Conservation (phyloP, 805 yeast genomes). For the Phaffomyces antillensis region DNA sequence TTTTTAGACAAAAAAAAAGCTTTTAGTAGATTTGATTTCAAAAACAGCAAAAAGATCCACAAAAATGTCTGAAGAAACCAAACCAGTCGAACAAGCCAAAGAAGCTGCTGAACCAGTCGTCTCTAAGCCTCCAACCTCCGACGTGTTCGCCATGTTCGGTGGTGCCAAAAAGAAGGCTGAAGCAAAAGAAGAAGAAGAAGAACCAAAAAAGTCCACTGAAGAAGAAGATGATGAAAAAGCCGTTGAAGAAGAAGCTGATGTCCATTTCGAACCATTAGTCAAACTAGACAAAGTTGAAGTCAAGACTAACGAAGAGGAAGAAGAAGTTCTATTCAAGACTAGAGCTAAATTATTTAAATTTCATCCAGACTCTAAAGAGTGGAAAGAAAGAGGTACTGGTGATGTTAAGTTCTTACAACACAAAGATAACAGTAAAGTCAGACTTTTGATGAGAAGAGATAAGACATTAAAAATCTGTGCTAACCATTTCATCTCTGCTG, state of each 20-base stretch:
- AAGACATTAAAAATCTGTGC: constrained; percentile 98
- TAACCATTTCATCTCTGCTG: constrained; percentile 83
- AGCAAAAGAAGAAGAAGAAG: constrained; percentile 44
- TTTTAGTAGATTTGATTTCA: background rate
- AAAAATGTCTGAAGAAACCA: constrained; percentile 20
- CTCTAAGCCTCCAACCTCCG: constrained; percentile 66
- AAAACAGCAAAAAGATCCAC: background rate
- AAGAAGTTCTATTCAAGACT: constrained; percentile 74
- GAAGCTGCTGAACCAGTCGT: constrained; percentile 2
- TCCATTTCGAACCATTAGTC: constrained; percentile 95
- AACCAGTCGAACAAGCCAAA: background rate
- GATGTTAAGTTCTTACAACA: constrained; percentile 94
- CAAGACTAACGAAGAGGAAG: constrained; percentile 90
- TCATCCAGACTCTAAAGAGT: constrained; percentile 77
- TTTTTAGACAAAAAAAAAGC: background rate
- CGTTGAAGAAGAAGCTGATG: constrained; percentile 38
- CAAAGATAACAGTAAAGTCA: constrained; percentile 71
- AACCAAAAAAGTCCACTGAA: constrained; percentile 26
- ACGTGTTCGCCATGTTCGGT: constrained; percentile 93
- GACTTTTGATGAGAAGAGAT: constrained; percentile 98
- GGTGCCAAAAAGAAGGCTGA: constrained; percentile 50
- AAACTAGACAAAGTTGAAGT: constrained; percentile 94
- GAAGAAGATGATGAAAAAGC: constrained; percentile 31
- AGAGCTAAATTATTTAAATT: constrained; percentile 94
- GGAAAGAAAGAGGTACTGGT: constrained; percentile 99